Percentiles rank a stretch among this genome's conserved stretches.
phyloP scores from a whole-genome alignment of 768 basidiomycete genomes.

The Clathrus columnatus region DNA sequence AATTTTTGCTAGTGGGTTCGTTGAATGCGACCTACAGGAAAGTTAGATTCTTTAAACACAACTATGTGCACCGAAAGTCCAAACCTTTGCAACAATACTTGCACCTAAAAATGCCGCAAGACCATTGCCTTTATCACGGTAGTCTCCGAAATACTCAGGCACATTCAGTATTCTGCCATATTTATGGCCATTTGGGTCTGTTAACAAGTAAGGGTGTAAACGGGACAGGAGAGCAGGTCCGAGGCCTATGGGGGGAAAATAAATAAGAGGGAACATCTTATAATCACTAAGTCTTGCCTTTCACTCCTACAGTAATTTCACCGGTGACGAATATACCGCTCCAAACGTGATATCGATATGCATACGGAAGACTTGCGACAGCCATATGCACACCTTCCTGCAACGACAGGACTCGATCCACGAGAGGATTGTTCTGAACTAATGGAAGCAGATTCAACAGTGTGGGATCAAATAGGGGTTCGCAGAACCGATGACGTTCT shows the following conservation, averaged over 20 bases:
- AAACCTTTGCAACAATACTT: conserved; percentile 79
- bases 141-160: conserved; percentile 89
- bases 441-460: conserved; percentile 36
- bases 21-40: conserved; percentile 58
- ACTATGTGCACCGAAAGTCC: neutral
- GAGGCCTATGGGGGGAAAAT: conserved; percentile 37
- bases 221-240: conserved; percentile 64
- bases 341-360: conserved; percentile 66
- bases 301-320: conserved; percentile 59
- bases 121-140: conserved; percentile 76
- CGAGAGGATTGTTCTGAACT: conserved; percentile 20
- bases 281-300: conserved; percentile 37
- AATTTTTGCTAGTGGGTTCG: conserved; percentile 57
- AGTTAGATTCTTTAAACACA: neutral
- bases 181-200: conserved; percentile 60
- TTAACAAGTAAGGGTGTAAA: conserved; percentile 52
- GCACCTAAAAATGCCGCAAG: conserved; percentile 74
- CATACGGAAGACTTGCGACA: conserved; percentile 51
- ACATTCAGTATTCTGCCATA: conserved; percentile 52
- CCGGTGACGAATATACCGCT: conserved; percentile 77
- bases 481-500: conserved; percentile 85
- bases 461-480: conserved; percentile 74
- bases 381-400: conserved; percentile 62
- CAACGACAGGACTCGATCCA: conserved; percentile 31
- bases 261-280: neutral